Conservation (phyloP, 768 basidiomycete genomes). For the Naganishia antarctica region DNA sequence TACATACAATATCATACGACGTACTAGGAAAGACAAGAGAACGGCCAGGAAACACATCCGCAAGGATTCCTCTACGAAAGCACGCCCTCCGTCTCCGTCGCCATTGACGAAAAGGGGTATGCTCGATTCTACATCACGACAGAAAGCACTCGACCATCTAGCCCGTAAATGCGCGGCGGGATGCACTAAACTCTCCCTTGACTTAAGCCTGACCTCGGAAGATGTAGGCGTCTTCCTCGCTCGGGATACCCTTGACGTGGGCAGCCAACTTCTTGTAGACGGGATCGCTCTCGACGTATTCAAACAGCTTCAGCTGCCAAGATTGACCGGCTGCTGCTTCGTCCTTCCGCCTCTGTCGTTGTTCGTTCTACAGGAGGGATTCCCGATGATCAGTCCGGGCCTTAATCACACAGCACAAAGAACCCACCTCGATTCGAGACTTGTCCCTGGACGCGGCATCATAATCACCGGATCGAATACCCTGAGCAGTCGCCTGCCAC, state of each 20-base stretch:
- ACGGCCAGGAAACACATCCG: too few relatives aligned
- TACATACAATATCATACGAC: too few relatives aligned
- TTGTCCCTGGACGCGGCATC: constrained; percentile 86
- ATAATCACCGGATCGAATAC: constrained; percentile 85
- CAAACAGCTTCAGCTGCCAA: constrained; percentile 77
- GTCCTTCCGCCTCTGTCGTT: constrained; percentile 79
- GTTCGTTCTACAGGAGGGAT: constrained; percentile 66
- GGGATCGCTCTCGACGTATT: constrained; percentile 63
- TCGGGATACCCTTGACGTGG: constrained; percentile 57
- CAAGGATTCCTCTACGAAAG: too few relatives aligned
- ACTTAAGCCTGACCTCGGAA: constrained; percentile 49
- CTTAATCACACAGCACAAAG: not conserved
- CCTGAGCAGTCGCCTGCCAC: constrained; percentile 81
- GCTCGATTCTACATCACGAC: too few relatives aligned
- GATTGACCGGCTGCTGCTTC: constrained; percentile 66
- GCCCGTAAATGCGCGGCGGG: too few relatives aligned
- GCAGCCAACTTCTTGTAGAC: constrained; percentile 66
- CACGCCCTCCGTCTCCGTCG: too few relatives aligned
- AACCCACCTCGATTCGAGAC: constrained; percentile 74
- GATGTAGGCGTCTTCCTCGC: constrained; percentile 71
- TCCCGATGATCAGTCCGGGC: not conserved
- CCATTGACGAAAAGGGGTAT: too few relatives aligned
- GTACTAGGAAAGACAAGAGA: too few relatives aligned
- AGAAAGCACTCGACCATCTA: too few relatives aligned
- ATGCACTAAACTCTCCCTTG: constrained; percentile 33